Evolutionary conservation across 2,329 filamentous ascomycete species (phyloP), one percentile per base, ranked within the genome.

Genomic region (Fusarium penzigii): DNA sequence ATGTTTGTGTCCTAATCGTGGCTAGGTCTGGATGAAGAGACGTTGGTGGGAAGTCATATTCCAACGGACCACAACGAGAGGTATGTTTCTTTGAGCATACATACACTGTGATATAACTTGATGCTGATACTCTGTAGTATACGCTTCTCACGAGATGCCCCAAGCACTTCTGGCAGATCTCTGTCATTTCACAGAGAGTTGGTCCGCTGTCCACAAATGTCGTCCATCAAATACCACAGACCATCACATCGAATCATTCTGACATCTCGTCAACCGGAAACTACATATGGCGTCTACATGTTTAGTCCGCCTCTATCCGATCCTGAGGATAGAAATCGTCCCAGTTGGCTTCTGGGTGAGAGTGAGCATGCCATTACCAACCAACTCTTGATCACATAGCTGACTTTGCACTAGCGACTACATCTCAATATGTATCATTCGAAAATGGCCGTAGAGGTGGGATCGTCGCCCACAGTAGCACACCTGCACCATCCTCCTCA

Each of bases 201-300:
- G 64, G 61, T 75, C n/a, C 61, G 63, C n/a, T 67, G 69, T 13
- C 65, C 67, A 7, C 67, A 75, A 40, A 70, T 78, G 47, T 77
- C 76, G 9, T 77, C 77, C 6, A 75, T 83, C 57, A 72, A 73
- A 50, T 81, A 78, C 48, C 75, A 80, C 48, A 59, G 66, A 5
- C 66, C 72, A 6, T 73, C 73, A 2, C 67, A 74, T 50, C 72
- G 65, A 39, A 63, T 81, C 5, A 63, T 81, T 6, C 48, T 79
- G 29, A 75, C 78, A 5, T 75, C 75, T 7, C 64, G 71, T 1
- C 62, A 67, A 14, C 69, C 71, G 3, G 66, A 61, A 12, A 55
- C 57, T 40, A 66, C 53, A 14, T 69, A 57, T 17, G 68, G 72
- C 4, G 42, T 78, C 10, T 72, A 66, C 54, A 62, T 71, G 16